Base-by-base conservation (phyloP, 1,139 yeast genomes). In the Diutina scorzettiae region DNA sequence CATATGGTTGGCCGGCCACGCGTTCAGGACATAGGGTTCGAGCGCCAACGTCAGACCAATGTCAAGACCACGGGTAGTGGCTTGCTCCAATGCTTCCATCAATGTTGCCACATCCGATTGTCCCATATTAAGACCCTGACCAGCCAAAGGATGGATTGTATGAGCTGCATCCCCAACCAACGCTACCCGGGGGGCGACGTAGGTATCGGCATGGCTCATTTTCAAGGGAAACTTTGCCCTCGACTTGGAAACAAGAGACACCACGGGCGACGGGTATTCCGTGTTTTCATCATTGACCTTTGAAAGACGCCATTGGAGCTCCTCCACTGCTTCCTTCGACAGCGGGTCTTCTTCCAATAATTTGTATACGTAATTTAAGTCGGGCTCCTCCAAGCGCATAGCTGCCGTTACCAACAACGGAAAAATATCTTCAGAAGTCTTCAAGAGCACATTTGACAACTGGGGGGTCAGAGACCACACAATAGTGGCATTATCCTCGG, bases 71-170 rank as follows among this genome's bases (percentile, higher is more conserved):
- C 96, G 67, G 28, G 66, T 64, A 3, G 75, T 63, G 1, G 95
- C 95, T 9, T 51, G 64, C 50, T 85, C 95, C 36, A 91, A 57
- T 0, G 93, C 84, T 1, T 59, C 64, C 1, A 81, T 77, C 36
- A 91, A 67, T 2, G 80, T 66, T 44, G 79, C 79, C 2, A 85
- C 96, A 55, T 91, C 99, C 29, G 82, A 79, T 58, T 89, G 96
- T n/a, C 98, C 98, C 95, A 91, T 87, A 58, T 91, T 91, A 46
- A 91, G 72, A 14, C 99, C 98, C 61, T 93, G 98, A 4, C 99
- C 99, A 2, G 97, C 97, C 46, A 91, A 68, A 2, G 99, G 98
- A 58, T 91, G 98, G 1, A 95, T 85, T 0, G 97, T 82, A 52
- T 91, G 99, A 0, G 97, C 98, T 1, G 99, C 98, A 60, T 91